Conservation (phyloP, 148 eudicot species). For the Polygonum aviculare region DNA sequence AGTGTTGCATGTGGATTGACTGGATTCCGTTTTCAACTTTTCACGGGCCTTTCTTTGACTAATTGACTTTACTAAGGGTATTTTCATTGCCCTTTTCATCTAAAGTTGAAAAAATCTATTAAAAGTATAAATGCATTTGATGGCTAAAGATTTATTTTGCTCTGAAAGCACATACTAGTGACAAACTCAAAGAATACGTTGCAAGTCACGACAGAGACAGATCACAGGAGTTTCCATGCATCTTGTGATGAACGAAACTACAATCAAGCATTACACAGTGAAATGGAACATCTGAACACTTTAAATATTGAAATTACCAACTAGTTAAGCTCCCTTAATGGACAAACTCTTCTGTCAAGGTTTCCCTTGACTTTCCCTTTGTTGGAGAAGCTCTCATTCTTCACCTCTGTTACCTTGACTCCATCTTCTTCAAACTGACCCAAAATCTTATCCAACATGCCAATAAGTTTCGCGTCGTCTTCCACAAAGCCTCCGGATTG, state of each 20-base stretch:
- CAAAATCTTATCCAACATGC: slow-evolving; percentile 27
- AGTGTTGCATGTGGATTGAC: background rate
- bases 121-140: no score
- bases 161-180: no score
- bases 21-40: no score
- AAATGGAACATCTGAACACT: background rate
- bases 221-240: background rate
- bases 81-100: no score
- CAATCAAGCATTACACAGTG: background rate
- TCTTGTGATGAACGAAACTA: background rate
- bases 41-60: no score
- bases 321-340: slow-evolving; percentile 36
- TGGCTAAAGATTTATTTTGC: no score
- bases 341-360: slow-evolving; percentile 28
- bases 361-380: slow-evolving; percentile 24
- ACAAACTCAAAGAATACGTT: background rate
- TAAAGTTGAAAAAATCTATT: no score
- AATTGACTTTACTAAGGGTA: no score
- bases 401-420: background rate
- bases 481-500: slow-evolving; percentile 23
- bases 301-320: background rate
- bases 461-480: slow-evolving; percentile 37
- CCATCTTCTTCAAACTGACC: slow-evolving; percentile 17
- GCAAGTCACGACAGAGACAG: background rate
- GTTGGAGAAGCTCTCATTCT: background rate